Base-by-base conservation (phyloP, 805 yeast genomes). In the Pichia eremophila region DNA sequence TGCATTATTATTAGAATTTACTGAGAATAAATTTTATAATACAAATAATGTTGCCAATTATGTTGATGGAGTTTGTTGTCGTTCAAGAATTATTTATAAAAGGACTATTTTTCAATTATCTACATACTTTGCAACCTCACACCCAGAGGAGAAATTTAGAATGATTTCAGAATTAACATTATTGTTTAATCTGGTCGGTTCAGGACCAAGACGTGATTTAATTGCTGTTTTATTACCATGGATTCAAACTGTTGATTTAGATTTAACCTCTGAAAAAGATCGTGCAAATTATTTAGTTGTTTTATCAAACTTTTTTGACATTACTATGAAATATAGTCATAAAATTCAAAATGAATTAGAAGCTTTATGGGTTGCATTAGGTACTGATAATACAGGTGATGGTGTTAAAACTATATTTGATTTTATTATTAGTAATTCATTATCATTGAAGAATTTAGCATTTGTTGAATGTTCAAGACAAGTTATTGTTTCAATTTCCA, bases 341-440 rank as follows among this genome's bases (percentile, higher is more conserved):
- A 70, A 72, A 14, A 79, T 87, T 54, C 86, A 87, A 40, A 84
- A 83, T 56, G 98, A 89, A 56, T 87, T 93, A 11, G 97, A 90
- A 62, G 95, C 95, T 0, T 65, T 93, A 22, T 93, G 99, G 99
- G 88, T 86, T 6, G 91, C 97, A 0, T 69, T 93, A n/a, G 96
- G 95, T 1, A 78, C 76, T 44, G 86, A 84, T 6, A 74, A 76
- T n/a, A 74, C 77, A 29, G 73, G 77, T 31, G 45, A 47, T 18
- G 89, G 91, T 57, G 81, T 83, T 19, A 79, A 79, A 41, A 80
- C 78, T 2, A 84, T 88, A 19, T 65, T 87, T 58, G 84, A 81
- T 41, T 93, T 80, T 58, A 69, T 88, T 40, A 70, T 86, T 41
- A 73, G 72, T 22, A 78, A 81, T 35, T 81, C 95, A 37, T 67